These are phyloP conservation scores for Jimgerdemannia lactiflua DNA, from an alignment of 192 early-diverging fungal genomes.

Conservation along the genomic window DNA sequence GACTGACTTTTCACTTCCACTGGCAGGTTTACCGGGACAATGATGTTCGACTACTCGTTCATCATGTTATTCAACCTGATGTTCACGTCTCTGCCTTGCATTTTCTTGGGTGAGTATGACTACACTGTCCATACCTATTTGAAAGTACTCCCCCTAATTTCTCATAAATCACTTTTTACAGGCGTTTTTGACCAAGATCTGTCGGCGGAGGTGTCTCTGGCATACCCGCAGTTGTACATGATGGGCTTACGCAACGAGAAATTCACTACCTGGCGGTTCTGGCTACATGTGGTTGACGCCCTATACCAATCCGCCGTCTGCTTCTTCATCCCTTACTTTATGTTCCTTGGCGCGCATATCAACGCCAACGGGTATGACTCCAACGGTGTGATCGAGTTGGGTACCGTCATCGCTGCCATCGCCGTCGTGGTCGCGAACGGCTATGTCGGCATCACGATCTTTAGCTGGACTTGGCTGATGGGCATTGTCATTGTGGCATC, in stretches of 20 bases:
- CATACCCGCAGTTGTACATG: slow-evolving; percentile 78
- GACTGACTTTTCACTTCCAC: background rate
- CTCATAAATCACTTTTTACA: slow-evolving; percentile 4
- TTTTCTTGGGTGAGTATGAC: slow-evolving; percentile 41
- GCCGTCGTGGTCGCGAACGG: slow-evolving; percentile 75
- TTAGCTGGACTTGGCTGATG: slow-evolving; percentile 74
- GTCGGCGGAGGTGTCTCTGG: slow-evolving; percentile 56
- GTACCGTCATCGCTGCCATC: slow-evolving; percentile 69
- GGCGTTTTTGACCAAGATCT: slow-evolving; percentile 89
- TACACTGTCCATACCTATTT: slow-evolving; percentile 5
- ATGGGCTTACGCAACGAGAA: slow-evolving; percentile 68
- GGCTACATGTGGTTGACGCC: slow-evolving; percentile 67
- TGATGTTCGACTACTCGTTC: slow-evolving; percentile 86
- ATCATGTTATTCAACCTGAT: slow-evolving; percentile 86
- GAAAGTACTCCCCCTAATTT: background rate
- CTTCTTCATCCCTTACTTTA: slow-evolving; percentile 63
- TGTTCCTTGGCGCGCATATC: slow-evolving; percentile 40
- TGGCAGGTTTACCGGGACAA: slow-evolving; percentile 68
- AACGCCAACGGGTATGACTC: slow-evolving; percentile 28
- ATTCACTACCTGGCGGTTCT: slow-evolving; percentile 75
- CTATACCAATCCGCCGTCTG: slow-evolving; percentile 70
- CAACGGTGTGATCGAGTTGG: slow-evolving; percentile 66
- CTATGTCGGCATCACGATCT: slow-evolving; percentile 72
- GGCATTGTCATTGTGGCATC: slow-evolving; percentile 45
- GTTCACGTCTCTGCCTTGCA: slow-evolving; percentile 83